Conservation (phyloP, 192 early-diverging fungal genomes). For the Coemansia sp. region DNA sequence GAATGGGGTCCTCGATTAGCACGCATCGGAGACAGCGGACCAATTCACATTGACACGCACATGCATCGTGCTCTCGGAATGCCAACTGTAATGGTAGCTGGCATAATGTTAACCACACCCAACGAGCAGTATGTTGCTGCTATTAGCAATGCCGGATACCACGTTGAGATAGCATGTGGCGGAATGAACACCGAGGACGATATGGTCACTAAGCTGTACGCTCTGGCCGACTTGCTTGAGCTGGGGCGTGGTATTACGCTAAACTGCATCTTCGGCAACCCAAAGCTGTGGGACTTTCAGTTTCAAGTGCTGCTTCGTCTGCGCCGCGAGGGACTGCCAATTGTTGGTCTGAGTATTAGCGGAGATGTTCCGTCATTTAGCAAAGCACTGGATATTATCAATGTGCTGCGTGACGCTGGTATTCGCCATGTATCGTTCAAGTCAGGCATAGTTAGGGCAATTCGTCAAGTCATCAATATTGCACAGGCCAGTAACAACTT, state of each 20-base stretch:
- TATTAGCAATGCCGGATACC: constrained; percentile 86
- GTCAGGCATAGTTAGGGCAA: constrained; percentile 73
- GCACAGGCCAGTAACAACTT: constrained; percentile 78
- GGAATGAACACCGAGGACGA: constrained; percentile 77
- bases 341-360: constrained; percentile 88
- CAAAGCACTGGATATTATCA: constrained; percentile 77
- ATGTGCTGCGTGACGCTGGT: constrained; percentile 69
- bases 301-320: constrained; percentile 76
- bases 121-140: constrained; percentile 77
- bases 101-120: constrained; percentile 89
- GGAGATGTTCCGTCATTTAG: constrained; percentile 89
- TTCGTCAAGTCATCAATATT: constrained; percentile 82
- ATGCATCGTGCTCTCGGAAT: constrained; percentile 84
- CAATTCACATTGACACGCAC: constrained; percentile 85
- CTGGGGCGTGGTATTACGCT: constrained; percentile 88
- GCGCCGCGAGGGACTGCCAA: constrained; percentile 81
- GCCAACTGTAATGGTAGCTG: constrained; percentile 92
- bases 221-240: constrained; percentile 68
- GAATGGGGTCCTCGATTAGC: constrained; percentile 83
- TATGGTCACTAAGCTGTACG: constrained; percentile 67
- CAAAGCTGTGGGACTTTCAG: constrained; percentile 80
- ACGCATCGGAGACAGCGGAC: constrained; percentile 51
- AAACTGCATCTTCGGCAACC: constrained; percentile 89
- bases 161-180: constrained; percentile 87
- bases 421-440: constrained; percentile 83